Evolutionary conservation across 208 protist species (phyloP).

Genomic region (Leishmania gerbilli): DNA sequence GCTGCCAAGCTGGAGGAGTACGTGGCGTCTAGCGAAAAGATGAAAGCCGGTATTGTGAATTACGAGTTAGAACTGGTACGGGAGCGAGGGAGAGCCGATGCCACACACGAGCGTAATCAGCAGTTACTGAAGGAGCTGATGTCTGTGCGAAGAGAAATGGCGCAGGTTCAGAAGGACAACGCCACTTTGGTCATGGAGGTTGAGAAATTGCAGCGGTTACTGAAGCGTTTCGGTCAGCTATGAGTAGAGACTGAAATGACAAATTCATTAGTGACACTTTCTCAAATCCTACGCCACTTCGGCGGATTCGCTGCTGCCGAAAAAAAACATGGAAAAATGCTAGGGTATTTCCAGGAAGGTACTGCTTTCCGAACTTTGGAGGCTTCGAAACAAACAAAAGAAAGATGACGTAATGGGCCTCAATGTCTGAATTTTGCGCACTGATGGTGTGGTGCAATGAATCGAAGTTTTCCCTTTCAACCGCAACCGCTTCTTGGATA

Average conservation of each 20-base stretch:
- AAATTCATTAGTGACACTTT: background rate
- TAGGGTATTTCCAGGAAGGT: background rate
- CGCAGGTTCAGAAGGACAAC: conserved; percentile 57
- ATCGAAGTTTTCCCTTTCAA: background rate
- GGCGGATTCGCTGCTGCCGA: background rate
- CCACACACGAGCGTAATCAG: conserved; percentile 65
- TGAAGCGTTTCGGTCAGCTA: conserved; percentile 30
- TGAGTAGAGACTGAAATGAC: background rate
- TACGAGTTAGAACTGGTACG: conserved; percentile 80
- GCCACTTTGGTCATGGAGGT: conserved; percentile 48
- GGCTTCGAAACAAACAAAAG: background rate
- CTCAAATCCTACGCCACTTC: background rate
- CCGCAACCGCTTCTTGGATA: background rate
- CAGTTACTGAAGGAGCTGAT: conserved; percentile 71
- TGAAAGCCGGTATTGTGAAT: conserved; percentile 63
- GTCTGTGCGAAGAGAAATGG: conserved; percentile 48
- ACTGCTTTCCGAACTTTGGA: background rate
- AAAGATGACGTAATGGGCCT: background rate
- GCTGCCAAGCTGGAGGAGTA: conserved; percentile 38
- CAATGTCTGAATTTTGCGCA: background rate
- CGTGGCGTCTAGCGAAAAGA: conserved; percentile 31
- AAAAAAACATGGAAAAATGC: background rate
- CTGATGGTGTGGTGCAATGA: background rate
- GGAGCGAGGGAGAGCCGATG: conserved; percentile 61
- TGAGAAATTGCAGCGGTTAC: conserved; percentile 54